Evolutionary conservation across 495 filamentous ascomycete species (phyloP), one percentile per base, ranked within the genome.

Genomic region (Penicillium simplicissimum): DNA sequence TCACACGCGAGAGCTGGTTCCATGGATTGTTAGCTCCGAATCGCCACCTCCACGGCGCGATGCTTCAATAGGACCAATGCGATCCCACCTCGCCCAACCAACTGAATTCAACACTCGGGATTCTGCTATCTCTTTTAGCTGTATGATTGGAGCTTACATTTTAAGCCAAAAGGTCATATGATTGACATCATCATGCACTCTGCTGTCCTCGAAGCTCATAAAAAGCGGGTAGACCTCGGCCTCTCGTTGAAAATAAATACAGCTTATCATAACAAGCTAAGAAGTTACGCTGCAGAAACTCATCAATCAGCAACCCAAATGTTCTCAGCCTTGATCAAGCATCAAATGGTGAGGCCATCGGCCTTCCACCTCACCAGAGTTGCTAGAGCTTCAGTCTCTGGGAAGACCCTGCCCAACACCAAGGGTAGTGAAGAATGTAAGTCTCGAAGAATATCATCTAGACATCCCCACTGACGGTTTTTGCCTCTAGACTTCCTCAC

Each of bases 371-470:
- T 62, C 19, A 59, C 34, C 51, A 57, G 43, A 37, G 21, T 62
- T 7, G 33, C 52, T 2, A 52, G 47, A 34, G 62, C 62, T 10
- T 59, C 58, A 5, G 47, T 65, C 37, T 52, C 58, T 23, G 45
- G 23, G 4, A 65, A 65, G 25, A 38, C 56, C 10, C 52, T 55
- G 3, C 31, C 62, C 1, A 35, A 57, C n/a, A n/a, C 35, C 40
- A 64, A 54, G 23, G 47, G 28, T 15, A 42, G 51, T 25, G 65
- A 67, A 19, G 59, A 65, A 52, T 67, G 65, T 62, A 58, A n/a
- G 58, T 45, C 6, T 36, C 21, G 28, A 14, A n/a, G 7, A 40
- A n/a, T 23, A 4, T 28, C 8, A 36, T 10, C 11, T 19, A 8
- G 15, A 15, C 9, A 37, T 19, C 15, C 1, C 17, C 6, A 52